Percentiles rank a stretch among this genome's conserved stretches.
Evolutionary conservation across 202 grass and related monocot genomes (phyloP).

Genomic region (Panicum hallii): DNA sequence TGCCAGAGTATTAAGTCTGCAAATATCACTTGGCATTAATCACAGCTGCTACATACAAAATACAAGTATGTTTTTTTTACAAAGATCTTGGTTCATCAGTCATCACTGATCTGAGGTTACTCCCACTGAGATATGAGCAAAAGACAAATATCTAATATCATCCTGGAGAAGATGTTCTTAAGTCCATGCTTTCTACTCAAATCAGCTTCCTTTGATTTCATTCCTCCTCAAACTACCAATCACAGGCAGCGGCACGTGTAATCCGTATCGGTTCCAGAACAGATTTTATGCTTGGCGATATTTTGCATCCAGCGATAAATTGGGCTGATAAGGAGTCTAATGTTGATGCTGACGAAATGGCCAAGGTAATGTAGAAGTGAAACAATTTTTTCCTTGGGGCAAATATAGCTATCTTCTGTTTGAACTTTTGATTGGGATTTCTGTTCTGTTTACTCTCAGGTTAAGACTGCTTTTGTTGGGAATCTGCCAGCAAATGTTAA

Average conservation of each 20-base stretch:
- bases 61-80: conserved; percentile 38
- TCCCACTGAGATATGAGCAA: conserved; percentile 35
- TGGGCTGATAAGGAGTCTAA: conserved; percentile 80
- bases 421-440: conserved; percentile 37
- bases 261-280: conserved; percentile 68
- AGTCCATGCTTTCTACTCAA: conserved; percentile 51
- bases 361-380: conserved; percentile 60
- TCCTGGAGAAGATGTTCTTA: conserved; percentile 49
- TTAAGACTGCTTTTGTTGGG: conserved; percentile 83
- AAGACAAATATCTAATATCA: conserved; percentile 55
- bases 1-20: conserved; percentile 23
- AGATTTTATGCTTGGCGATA: conserved; percentile 79
- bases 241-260: conserved; percentile 83
- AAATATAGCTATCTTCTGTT: conserved; percentile 33
- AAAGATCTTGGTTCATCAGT: conserved; percentile 41
- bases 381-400: conserved; percentile 35
- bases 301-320: conserved; percentile 77
- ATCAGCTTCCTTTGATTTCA: conserved; percentile 63
- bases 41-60: conserved; percentile 37
- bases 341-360: conserved; percentile 66
- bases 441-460: conserved; percentile 50
- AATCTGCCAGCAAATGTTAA: conserved; percentile 73
- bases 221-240: conserved; percentile 67
- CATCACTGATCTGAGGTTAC: conserved; percentile 49
- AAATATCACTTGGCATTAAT: conserved; percentile 37